These are phyloP conservation scores for Hordeum pubiflorum DNA, from an alignment of 202 grass and related monocot species.

Conservation along the genomic window DNA sequence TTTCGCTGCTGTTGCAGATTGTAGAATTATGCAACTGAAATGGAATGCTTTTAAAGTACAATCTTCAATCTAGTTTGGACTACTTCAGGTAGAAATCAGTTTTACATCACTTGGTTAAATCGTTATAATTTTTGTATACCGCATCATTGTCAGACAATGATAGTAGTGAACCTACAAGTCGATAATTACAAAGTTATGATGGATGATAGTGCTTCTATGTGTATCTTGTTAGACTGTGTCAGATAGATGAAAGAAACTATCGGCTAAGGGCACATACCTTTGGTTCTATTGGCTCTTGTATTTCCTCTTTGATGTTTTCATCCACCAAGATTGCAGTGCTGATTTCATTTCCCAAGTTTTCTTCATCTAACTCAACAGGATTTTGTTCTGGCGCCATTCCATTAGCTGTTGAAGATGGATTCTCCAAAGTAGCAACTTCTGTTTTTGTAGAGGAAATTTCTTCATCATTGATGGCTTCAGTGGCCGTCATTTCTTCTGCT, in stretches of 20 bases:
- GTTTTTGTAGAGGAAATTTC: not conserved
- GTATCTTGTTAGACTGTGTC: not conserved
- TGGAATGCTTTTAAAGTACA: not conserved
- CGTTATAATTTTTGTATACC: not conserved
- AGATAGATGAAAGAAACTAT: not conserved
- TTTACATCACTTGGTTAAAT: slow-evolving; percentile 11
- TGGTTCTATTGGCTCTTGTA: not conserved
- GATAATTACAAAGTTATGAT: not conserved
- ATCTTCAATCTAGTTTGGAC: slow-evolving; percentile 7
- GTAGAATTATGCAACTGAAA: not conserved
- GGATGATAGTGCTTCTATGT: not conserved
- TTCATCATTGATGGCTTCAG: slow-evolving; percentile 11
- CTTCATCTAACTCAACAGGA: slow-evolving; percentile 9
- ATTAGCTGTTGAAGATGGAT: slow-evolving; percentile 23
- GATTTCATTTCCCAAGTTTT: slow-evolving; percentile 7
- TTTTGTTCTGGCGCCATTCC: not conserved
- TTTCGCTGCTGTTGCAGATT: not conserved
- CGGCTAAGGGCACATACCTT: slow-evolving; percentile 23
- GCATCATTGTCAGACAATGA: not conserved
- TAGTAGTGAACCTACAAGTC: not conserved
- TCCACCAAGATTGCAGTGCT: not conserved
- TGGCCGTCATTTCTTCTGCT: not conserved
- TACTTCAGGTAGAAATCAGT: not conserved
- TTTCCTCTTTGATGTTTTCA: not conserved
- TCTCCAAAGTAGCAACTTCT: slow-evolving; percentile 2